Evolutionary conservation across 192 early-diverging fungal genomes (phyloP).

Genomic region (Thoreauomyces humboldtii): DNA sequence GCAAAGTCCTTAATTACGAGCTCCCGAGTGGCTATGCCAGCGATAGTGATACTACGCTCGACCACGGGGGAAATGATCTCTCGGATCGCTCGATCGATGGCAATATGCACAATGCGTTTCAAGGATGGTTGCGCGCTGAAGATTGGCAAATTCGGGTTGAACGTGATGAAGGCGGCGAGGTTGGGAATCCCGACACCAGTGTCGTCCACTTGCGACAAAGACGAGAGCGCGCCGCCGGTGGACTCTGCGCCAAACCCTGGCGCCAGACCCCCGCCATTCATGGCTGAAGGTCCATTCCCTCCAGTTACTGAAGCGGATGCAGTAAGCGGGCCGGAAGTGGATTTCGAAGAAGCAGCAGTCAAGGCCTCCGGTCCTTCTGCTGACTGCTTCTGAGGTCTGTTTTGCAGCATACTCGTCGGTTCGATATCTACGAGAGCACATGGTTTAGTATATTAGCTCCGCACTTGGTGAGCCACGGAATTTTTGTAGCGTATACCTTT

Average conservation of each 20-base stretch:
- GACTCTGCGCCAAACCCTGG: slow-evolving; percentile 4
- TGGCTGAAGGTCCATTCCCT: neutral
- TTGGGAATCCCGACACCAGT: slow-evolving; percentile 49
- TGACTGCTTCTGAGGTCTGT: slow-evolving; percentile 42
- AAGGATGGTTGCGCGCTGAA: slow-evolving; percentile 82
- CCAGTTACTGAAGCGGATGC: neutral
- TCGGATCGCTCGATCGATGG: slow-evolving; percentile 85
- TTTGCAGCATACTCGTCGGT: slow-evolving; percentile 64
- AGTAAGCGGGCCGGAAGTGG: neutral
- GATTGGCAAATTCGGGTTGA: slow-evolving; percentile 79
- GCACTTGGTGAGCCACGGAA: too few relatives aligned
- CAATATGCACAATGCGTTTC: slow-evolving; percentile 82
- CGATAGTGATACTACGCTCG: slow-evolving; percentile 89
- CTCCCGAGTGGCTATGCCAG: slow-evolving; percentile 87
- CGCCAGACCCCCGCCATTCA: neutral
- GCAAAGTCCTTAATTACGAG: slow-evolving; percentile 94
- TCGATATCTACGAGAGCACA: slow-evolving; percentile 47
- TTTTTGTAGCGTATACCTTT: slow-evolving; percentile 56
- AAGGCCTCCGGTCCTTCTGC: neutral
- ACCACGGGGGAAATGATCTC: slow-evolving; percentile 90
- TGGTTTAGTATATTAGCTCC: neutral
- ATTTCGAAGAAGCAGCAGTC: neutral
- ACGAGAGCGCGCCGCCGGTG: slow-evolving; percentile 12
- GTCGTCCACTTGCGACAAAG: slow-evolving; percentile 21
- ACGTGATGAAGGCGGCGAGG: slow-evolving; percentile 64